A percentile compares a stretch with the other conserved stretches of the same genome.
phyloP scores from a whole-genome alignment of 139 green algal species.

The Mesostigma viride region DNA sequence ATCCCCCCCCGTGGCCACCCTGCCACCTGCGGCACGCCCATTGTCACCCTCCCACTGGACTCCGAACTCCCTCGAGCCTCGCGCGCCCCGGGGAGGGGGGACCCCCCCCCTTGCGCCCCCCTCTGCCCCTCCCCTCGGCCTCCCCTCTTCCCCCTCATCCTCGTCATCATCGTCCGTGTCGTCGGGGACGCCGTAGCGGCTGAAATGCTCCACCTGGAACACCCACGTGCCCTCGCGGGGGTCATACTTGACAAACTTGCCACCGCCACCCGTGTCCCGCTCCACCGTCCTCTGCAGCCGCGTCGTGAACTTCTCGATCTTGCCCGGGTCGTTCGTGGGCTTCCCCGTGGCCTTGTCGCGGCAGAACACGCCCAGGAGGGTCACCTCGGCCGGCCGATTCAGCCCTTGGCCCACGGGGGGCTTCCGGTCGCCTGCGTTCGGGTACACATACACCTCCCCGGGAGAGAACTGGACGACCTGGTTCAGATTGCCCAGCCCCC shows the following conservation, averaged over 20 bases:
- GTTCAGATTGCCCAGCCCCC: constrained; percentile 54
- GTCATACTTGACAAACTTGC: constrained; percentile 69
- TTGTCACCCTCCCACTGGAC: too few species aligned
- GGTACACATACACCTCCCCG: constrained; percentile 59
- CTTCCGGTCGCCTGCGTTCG: constrained; percentile 45
- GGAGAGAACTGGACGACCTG: constrained; percentile 49
- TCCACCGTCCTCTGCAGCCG: constrained; percentile 40
- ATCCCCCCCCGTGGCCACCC: too few species aligned
- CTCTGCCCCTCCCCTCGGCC: too few species aligned
- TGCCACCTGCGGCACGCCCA: too few species aligned
- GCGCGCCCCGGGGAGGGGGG: too few species aligned
- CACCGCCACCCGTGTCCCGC: constrained; percentile 40
- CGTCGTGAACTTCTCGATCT: constrained; percentile 42
- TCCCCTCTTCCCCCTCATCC: too few species aligned
- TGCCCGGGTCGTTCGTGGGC: constrained; percentile 34
- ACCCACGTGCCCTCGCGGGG: constrained; percentile 56
- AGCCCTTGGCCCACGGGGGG: constrained; percentile 63
- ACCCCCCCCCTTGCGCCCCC: too few species aligned
- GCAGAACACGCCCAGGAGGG: constrained; percentile 47
- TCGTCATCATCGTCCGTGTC: constrained; percentile 32
- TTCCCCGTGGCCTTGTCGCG: constrained; percentile 39
- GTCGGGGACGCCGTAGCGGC: constrained; percentile 60
- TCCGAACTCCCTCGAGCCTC: too few species aligned
- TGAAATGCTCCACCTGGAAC: constrained; percentile 91
- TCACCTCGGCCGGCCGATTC: constrained; percentile 67